These are phyloP conservation scores for Tuber borchii DNA, from an alignment of 495 filamentous ascomycete species.

Conservation along the genomic window DNA sequence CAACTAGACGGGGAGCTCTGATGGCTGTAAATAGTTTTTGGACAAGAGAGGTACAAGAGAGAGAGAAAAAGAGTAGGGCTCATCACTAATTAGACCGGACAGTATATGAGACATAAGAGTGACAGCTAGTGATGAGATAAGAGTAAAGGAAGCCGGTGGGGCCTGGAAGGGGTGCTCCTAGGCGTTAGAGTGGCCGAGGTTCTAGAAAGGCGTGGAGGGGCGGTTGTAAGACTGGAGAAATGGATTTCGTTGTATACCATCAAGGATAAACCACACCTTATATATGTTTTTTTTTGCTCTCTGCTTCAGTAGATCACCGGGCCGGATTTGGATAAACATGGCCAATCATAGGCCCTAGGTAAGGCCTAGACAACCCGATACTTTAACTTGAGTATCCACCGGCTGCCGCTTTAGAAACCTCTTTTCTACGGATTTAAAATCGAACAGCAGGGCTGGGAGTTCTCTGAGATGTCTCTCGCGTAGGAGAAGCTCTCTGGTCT, in stretches of 20 bases:
- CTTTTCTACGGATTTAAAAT: neutral
- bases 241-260: neutral
- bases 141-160: neutral
- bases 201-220: neutral
- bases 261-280: neutral
- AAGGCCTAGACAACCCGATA: neutral
- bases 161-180: neutral
- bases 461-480: neutral
- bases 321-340: neutral
- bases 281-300: neutral
- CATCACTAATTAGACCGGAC: neutral
- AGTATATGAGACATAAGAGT: neutral
- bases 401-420: neutral
- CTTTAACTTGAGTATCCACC: neutral
- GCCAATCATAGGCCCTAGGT: neutral
- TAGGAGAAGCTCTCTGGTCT: neutral
- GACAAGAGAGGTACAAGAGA: neutral
- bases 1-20: neutral
- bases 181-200: neutral
- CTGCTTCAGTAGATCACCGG: neutral
- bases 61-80: neutral
- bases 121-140: neutral
- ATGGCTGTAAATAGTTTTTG: neutral
- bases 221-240: neutral
- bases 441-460: neutral